A percentile compares a stretch with the other conserved stretches of the same genome.
These are phyloP conservation scores for Lichtheimia hyalospora DNA, from an alignment of 371 early-diverging fungal genomes.

Conservation along the genomic window DNA sequence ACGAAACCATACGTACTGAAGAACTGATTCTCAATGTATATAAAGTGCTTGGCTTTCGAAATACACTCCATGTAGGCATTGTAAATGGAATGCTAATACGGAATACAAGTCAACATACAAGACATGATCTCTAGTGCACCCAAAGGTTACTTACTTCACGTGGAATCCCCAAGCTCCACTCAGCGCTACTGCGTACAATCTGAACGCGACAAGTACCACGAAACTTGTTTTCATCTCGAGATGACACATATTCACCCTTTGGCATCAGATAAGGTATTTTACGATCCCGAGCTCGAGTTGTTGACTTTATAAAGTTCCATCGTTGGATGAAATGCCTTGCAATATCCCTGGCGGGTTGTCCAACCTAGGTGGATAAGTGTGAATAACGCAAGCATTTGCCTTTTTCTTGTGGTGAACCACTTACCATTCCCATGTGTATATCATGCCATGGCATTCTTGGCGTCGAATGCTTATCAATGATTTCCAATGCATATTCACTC, in stretches of 20 bases:
- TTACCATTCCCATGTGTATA: slow-evolving; percentile 68
- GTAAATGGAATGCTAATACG: slow-evolving; percentile 71
- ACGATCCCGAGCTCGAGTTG: slow-evolving; percentile 53
- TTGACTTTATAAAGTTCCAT: slow-evolving; percentile 87
- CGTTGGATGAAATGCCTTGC: slow-evolving; percentile 90
- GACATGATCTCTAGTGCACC: neutral
- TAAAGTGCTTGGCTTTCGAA: slow-evolving; percentile 75
- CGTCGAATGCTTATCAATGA: slow-evolving; percentile 29
- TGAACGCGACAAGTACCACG: slow-evolving; percentile 70
- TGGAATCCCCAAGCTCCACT: slow-evolving; percentile 67
- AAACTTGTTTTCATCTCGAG: slow-evolving; percentile 65
- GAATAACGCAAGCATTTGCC: neutral
- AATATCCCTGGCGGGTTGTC: slow-evolving; percentile 79
- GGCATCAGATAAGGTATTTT: slow-evolving; percentile 72
- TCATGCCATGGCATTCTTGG: slow-evolving; percentile 98
- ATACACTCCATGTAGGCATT: slow-evolving; percentile 84
- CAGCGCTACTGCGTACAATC: slow-evolving; percentile 65
- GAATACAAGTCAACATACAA: neutral
- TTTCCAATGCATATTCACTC: slow-evolving; percentile 30
- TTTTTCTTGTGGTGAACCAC: neutral
- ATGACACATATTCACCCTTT: slow-evolving; percentile 73
- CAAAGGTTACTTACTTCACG: slow-evolving; percentile 37
- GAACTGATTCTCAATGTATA: slow-evolving; percentile 97
- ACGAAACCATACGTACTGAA: slow-evolving; percentile 59
- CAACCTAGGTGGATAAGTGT: slow-evolving; percentile 35